These are phyloP conservation scores for Staphylotrichum longicolle DNA, from an alignment of 495 filamentous ascomycete genomes.

Conservation along the genomic window DNA sequence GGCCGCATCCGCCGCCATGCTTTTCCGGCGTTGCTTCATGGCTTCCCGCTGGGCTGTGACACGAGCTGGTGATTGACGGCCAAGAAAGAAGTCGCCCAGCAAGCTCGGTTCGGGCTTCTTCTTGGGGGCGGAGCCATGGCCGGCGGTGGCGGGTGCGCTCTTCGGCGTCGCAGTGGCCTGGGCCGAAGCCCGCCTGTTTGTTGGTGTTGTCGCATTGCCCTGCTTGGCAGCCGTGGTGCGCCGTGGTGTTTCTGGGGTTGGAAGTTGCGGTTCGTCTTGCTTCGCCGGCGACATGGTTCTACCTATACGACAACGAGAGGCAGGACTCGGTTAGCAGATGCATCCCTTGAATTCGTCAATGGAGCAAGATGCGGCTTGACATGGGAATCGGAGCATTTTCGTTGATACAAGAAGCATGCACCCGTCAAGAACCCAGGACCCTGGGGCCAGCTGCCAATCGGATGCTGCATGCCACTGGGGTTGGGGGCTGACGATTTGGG, in stretches of 20 bases:
- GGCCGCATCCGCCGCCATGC: slow-evolving; percentile 39
- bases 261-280: slow-evolving; percentile 25
- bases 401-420: slow-evolving; percentile 17
- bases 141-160: slow-evolving; percentile 40
- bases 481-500: slow-evolving; percentile 17
- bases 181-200: slow-evolving; percentile 27
- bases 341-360: slow-evolving; percentile 19
- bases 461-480: slow-evolving; percentile 11
- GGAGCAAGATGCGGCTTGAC: slow-evolving; percentile 16
- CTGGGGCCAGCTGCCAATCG: slow-evolving; percentile 16
- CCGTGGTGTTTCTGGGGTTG: slow-evolving; percentile 24
- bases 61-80: slow-evolving; percentile 49
- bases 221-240: slow-evolving; percentile 26
- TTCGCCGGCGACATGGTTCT: slow-evolving; percentile 35
- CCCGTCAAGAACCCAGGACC: slow-evolving; percentile 2
- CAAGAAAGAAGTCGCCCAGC: slow-evolving; percentile 54
- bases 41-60: slow-evolving; percentile 40
- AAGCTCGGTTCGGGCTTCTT: slow-evolving; percentile 48
- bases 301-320: neutral
- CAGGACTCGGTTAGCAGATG: slow-evolving; percentile 22
- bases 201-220: slow-evolving; percentile 30
- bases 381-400: neutral
- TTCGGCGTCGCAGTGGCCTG: slow-evolving; percentile 37
- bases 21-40: slow-evolving; percentile 43
- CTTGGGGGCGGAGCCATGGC: slow-evolving; percentile 25